Percentiles rank a stretch among this genome's conserved stretches.
These are phyloP conservation scores for Macrophomina pseudophaseolina DNA, from an alignment of 2,329 filamentous ascomycete species.

Conservation along the genomic window DNA sequence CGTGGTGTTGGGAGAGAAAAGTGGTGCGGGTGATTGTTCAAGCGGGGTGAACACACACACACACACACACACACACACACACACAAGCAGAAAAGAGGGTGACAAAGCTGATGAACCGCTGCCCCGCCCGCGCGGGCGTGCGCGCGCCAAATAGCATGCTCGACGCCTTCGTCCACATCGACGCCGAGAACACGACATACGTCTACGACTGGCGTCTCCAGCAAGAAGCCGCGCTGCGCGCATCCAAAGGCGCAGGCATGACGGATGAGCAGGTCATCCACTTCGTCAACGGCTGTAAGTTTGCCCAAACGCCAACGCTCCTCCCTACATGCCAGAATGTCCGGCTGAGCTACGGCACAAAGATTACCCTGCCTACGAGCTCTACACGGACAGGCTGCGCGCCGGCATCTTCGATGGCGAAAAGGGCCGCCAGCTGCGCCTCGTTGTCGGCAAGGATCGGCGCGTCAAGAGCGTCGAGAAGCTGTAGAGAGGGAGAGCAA, in stretches of 20 bases:
- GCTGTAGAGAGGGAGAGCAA: background rate
- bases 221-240: conserved; percentile 75
- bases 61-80: too few relatives aligned
- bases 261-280: conserved; percentile 75
- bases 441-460: conserved; percentile 53
- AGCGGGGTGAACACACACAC: background rate
- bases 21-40: background rate
- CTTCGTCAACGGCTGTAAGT: conserved; percentile 68
- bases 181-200: conserved; percentile 73
- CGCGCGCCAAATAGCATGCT: conserved; percentile 50
- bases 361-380: conserved; percentile 60
- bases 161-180: conserved; percentile 68
- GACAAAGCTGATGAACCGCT: background rate
- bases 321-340: background rate
- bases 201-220: conserved; percentile 86
- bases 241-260: conserved; percentile 76
- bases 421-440: conserved; percentile 55
- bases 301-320: background rate
- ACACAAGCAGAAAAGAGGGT: background rate
- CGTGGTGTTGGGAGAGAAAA: background rate
- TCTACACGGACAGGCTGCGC: conserved; percentile 57
- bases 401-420: conserved; percentile 53
- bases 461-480: conserved; percentile 27
- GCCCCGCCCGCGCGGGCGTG: too few relatives aligned
- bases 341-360: too few relatives aligned